Evolutionary conservation across 345 rosid species (phyloP).

Genomic region (Hypericum perforatum): DNA sequence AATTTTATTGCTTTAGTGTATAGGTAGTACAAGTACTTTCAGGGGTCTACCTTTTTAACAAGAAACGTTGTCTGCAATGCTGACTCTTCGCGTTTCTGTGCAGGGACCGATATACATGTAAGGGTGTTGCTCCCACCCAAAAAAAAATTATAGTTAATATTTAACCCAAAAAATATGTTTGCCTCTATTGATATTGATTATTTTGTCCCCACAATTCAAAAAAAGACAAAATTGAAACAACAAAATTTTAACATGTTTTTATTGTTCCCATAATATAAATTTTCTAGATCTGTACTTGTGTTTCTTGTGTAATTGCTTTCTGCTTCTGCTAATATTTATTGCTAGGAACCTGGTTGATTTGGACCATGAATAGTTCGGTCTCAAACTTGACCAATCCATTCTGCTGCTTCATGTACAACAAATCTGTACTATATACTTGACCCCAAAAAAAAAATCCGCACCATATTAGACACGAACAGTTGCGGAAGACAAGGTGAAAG

Average conservation of each 20-base stretch:
- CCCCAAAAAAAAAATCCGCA: too few species aligned
- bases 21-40: conserved; percentile 1
- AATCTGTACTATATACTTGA: conserved; percentile 47
- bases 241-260: too few species aligned
- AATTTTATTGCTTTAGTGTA: too few species aligned
- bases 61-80: conserved; percentile 75
- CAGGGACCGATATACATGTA: too few species aligned
- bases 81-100: conserved; percentile 61
- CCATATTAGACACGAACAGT: conserved; percentile 1
- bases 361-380: conserved; percentile 58
- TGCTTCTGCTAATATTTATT: conserved; percentile 66
- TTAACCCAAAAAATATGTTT: too few species aligned
- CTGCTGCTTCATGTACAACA: conserved; percentile 92
- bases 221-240: too few species aligned
- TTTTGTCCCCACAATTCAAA: too few species aligned
- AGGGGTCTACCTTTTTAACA: conserved; percentile 54
- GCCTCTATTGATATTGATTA: too few species aligned
- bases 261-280: too few species aligned
- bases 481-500: not conserved
- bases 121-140: too few species aligned
- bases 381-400: conserved; percentile 80
- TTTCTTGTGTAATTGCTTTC: conserved; percentile 72
- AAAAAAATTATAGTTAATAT: too few species aligned
- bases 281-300: too few species aligned
- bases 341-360: conserved; percentile 51